Conservation (phyloP, 148 eudicot genomes). For the Fagopyrum tataricum region DNA sequence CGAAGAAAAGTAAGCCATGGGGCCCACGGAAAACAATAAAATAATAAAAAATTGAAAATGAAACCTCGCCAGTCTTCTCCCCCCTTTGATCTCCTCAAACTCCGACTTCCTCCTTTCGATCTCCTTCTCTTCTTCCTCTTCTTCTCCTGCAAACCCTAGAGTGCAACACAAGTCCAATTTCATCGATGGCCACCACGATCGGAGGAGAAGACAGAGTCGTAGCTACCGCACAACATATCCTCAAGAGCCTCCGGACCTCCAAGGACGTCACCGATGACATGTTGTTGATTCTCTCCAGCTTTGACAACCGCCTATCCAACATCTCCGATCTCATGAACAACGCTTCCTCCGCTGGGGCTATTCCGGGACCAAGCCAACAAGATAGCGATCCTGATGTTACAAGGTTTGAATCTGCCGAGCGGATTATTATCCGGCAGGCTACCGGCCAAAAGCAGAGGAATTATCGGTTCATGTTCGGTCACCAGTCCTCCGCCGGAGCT, state of each 20-base stretch:
- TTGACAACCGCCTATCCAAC: slow-evolving; percentile 77
- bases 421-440: slow-evolving; percentile 32
- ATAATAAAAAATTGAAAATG: background rate
- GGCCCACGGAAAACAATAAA: slow-evolving; percentile 2
- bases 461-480: slow-evolving; percentile 16
- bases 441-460: slow-evolving; percentile 5
- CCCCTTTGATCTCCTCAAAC: background rate
- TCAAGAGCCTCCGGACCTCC: slow-evolving; percentile 53
- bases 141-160: slow-evolving; percentile 7
- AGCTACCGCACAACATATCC: slow-evolving; percentile 85
- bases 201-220: slow-evolving; percentile 79
- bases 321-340: slow-evolving; percentile 36
- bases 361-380: background rate
- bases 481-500: background rate
- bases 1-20: background rate
- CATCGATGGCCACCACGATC: slow-evolving; percentile 41
- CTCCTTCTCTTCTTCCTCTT: background rate
- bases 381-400: background rate
- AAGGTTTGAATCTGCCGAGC: slow-evolving; percentile 52
- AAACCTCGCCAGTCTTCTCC: background rate
- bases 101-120: background rate
- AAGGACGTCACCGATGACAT: slow-evolving; percentile 69
- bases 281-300: slow-evolving; percentile 64
- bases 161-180: background rate
- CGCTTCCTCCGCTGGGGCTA: background rate